Percentiles rank a stretch among this genome's conserved stretches.
Evolutionary conservation across 2,329 filamentous ascomycete species (phyloP).

Genomic region (Tothia fuscella): DNA sequence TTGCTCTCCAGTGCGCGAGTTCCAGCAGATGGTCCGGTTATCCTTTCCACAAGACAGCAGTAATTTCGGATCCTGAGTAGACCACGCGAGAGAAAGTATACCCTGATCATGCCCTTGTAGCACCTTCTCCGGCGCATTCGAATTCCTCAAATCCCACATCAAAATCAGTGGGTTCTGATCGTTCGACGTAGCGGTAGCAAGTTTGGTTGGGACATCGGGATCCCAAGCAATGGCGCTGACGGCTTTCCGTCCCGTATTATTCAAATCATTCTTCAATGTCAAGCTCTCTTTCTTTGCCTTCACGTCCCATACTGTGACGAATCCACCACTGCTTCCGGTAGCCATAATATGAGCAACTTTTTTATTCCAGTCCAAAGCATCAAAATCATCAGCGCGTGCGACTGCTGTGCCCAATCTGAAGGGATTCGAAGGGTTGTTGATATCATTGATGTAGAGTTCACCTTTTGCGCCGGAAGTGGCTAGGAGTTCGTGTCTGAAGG

Average conservation of each 20-base stretch:
- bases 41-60: constrained; percentile 93
- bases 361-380: constrained; percentile 96
- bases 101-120: constrained; percentile 90
- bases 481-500: constrained; percentile 76
- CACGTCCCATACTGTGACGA: constrained; percentile 96
- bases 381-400: constrained; percentile 85
- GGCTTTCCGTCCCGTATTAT: constrained; percentile 76
- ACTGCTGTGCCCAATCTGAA: constrained; percentile 81
- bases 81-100: constrained; percentile 91
- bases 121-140: constrained; percentile 81
- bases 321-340: constrained; percentile 83
- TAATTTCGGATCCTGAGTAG: constrained; percentile 75
- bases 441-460: constrained; percentile 89
- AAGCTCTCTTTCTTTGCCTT: constrained; percentile 96
- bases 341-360: constrained; percentile 95
- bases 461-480: constrained; percentile 90
- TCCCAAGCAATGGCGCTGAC: constrained; percentile 97
- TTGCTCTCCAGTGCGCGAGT: constrained; percentile 76
- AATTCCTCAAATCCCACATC: constrained; percentile 92
- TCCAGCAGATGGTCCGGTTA: constrained; percentile 92
- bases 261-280: constrained; percentile 80
- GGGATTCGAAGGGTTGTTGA: constrained; percentile 78
- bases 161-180: constrained; percentile 80
- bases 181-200: constrained; percentile 82
- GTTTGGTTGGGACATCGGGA: constrained; percentile 81